Evolutionary conservation across 2,329 filamentous ascomycete species (phyloP).

Genomic region (Rhynchosporium graminicola): DNA sequence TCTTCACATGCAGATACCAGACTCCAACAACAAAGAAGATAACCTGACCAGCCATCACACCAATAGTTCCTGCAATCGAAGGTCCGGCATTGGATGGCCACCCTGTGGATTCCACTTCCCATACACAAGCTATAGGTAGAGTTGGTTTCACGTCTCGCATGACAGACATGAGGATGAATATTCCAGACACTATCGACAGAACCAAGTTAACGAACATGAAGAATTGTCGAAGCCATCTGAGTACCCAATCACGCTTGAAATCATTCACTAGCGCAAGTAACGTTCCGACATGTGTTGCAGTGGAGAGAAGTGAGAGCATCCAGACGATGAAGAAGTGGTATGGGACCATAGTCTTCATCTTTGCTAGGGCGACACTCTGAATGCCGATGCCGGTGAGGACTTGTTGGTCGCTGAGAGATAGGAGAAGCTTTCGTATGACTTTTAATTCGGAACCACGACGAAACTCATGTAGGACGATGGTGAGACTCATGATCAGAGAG

Average conservation of each 20-base stretch:
- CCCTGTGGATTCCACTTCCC: conserved; percentile 47
- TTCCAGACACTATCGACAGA: conserved; percentile 73
- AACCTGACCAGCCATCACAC: conserved; percentile 59
- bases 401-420: conserved; percentile 67
- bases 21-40: conserved; percentile 60
- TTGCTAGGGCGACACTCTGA: conserved; percentile 62
- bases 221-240: conserved; percentile 64
- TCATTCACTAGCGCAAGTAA: conserved; percentile 66
- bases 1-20: conserved; percentile 63
- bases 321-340: conserved; percentile 74
- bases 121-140: conserved; percentile 63
- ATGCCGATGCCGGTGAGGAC: conserved; percentile 70
- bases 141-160: conserved; percentile 69
- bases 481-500: conserved; percentile 55
- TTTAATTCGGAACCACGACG: conserved; percentile 48
- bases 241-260: conserved; percentile 66
- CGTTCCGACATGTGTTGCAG: conserved; percentile 65
- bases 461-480: conserved; percentile 58
- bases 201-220: conserved; percentile 67
- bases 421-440: conserved; percentile 64
- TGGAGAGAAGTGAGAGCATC: conserved; percentile 65
- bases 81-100: conserved; percentile 46
- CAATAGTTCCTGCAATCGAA: conserved; percentile 60
- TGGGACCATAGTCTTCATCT: conserved; percentile 57
- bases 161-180: conserved; percentile 96